These are phyloP conservation scores for Bryopsis sp. DNA, from an alignment of 139 green algal genomes.

Conservation along the genomic window DNA sequence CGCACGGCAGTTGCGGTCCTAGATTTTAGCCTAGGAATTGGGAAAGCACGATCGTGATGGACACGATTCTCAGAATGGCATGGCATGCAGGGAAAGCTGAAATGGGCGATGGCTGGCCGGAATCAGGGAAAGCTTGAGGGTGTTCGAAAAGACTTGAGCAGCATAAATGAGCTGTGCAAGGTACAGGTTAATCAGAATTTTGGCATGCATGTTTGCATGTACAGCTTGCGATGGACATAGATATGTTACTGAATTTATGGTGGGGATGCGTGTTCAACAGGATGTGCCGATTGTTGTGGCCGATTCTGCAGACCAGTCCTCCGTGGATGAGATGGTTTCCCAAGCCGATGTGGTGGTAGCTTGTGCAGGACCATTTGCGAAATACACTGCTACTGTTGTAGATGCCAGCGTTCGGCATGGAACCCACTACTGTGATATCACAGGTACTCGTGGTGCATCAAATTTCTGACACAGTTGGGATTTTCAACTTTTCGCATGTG, in stretches of 20 bases:
- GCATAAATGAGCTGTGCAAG: conserved; percentile 14
- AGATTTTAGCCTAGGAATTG: too few relatives aligned
- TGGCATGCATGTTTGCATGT: not conserved
- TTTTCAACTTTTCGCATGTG: too few relatives aligned
- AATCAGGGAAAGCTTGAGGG: conserved; percentile 15
- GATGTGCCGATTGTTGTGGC: conserved; percentile 20
- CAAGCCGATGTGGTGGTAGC: conserved; percentile 17
- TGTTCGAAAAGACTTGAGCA: conserved; percentile 11
- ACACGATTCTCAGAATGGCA: not conserved
- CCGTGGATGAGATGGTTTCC: conserved; percentile 19
- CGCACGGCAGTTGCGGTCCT: too few relatives aligned
- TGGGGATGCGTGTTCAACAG: not conserved
- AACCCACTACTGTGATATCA: conserved; percentile 27
- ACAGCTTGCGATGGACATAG: not conserved
- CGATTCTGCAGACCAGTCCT: conserved; percentile 14
- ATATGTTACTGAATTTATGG: not conserved
- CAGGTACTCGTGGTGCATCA: conserved; percentile 5
- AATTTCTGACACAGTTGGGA: not conserved
- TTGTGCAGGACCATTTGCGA: conserved; percentile 19
- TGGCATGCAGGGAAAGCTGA: not conserved
- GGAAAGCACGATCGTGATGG: not conserved
- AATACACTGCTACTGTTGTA: conserved; percentile 13
- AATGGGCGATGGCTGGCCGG: conserved; percentile 21
- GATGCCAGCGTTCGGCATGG: conserved; percentile 17
- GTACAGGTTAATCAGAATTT: conserved; percentile 12